Conservation (phyloP, 805 yeast species). For the Wilhelminamyces savonicus region DNA sequence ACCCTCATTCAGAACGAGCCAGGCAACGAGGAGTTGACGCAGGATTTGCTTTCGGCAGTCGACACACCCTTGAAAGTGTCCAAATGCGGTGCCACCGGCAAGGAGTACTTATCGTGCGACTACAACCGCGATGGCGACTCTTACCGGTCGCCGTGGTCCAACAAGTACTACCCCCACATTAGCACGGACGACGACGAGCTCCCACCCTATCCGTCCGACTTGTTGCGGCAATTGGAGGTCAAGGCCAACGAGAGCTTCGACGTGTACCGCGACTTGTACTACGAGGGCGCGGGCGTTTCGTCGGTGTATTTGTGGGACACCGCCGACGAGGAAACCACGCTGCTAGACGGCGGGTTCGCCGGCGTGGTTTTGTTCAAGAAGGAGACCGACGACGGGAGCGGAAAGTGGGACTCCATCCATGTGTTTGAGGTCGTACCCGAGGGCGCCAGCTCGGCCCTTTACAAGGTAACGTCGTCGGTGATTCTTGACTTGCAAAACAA, state of each 20-base stretch:
- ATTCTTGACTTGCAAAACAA: constrained; percentile 57
- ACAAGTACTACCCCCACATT: constrained; percentile 52
- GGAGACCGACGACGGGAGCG: constrained; percentile 40
- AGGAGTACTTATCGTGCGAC: constrained; percentile 79
- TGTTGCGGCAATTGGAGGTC: constrained; percentile 67
- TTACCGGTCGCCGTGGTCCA: constrained; percentile 87
- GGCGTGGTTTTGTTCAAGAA: constrained; percentile 88
- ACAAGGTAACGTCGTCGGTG: constrained; percentile 81
- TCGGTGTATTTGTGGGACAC: constrained; percentile 91
- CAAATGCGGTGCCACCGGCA: constrained; percentile 49
- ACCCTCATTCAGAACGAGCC: constrained; percentile 21
- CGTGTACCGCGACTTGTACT: constrained; percentile 86
- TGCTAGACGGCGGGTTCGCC: constrained; percentile 59
- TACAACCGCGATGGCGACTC: constrained; percentile 94
- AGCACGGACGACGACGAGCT: constrained; percentile 42
- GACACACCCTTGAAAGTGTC: constrained; percentile 70
- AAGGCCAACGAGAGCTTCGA: constrained; percentile 88
- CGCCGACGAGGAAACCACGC: constrained; percentile 46
- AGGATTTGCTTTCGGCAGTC: constrained; percentile 78
- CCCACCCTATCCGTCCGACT: constrained; percentile 66
- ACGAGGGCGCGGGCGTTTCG: constrained; percentile 83
- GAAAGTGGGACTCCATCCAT: constrained; percentile 91
- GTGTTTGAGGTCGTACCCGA: constrained; percentile 69
- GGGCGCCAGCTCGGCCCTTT: constrained; percentile 33
- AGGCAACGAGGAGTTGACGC: constrained; percentile 57